Base-by-base conservation (phyloP, 1,284 basidiomycete species). In the Leccinum subfulvum region DNA sequence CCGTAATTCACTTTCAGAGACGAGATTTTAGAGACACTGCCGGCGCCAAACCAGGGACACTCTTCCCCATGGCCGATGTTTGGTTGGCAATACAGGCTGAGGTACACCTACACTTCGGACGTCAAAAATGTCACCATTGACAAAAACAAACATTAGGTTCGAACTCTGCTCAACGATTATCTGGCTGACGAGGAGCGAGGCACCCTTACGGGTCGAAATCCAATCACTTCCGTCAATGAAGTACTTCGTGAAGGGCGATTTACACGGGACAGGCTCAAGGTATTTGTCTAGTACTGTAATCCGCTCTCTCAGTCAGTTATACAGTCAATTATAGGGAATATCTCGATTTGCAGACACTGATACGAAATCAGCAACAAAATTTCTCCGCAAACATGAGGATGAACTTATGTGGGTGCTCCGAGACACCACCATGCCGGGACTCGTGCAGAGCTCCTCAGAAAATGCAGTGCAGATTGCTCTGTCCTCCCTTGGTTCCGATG, bases 301-400 rank as follows among this genome's bases (percentile, higher is more conserved):
- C 54, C 33, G 7, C 21, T 59, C 51, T n/a, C 51, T 41, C 16
- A 37, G 54, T 52, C 52, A 60, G 37, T 65, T 41, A 63, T 65
- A 58, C 28, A 58, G 56, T 49, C 16, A 13, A 56, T 59, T 61
- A 63, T 68, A 95, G 92, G 80, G 86, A 64, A 84, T 97, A 57
- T 99, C 98, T 82, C 89, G 92, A 58, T 95, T 99, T 70, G 84
- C 86, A 37, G 96, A 98, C 68, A 92, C 94, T 2, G 94, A 97
- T 73, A 67, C 79, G 30, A 95, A 94, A 74, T 75, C 82, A 8
- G 82, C 88, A 9, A 84, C 80, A 60, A 92, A 89, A 67, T 80
- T 83, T 14, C 84, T 98, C 60, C 87, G 87, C 67, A 76, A 79
- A 10, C 87, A 96, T 68, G 95, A 98, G 77, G 91, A 97, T 61